A percentile compares a stretch with the other conserved stretches of the same genome.
These are phyloP conservation scores for Taphrina pruni DNA, from an alignment of 1,139 yeast genomes.

Conservation along the genomic window DNA sequence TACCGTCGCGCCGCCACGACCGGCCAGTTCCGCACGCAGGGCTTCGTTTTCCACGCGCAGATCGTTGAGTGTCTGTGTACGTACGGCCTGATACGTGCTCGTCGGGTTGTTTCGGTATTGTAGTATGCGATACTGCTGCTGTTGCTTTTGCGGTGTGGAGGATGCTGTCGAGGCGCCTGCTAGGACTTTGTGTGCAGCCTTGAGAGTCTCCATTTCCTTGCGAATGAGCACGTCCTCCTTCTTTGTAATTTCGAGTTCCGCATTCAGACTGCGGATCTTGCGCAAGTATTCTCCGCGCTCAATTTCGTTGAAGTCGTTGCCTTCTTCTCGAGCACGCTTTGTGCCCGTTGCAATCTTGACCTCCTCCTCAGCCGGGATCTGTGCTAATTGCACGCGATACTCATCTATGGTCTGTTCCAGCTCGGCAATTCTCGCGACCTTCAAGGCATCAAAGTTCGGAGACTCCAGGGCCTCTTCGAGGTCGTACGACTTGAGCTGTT, in stretches of 20 bases:
- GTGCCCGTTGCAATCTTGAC: conserved; percentile 50
- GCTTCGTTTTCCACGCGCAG: conserved; percentile 68
- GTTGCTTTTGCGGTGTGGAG: conserved; percentile 51
- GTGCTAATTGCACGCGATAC: conserved; percentile 62
- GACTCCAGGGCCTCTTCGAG: conserved; percentile 49
- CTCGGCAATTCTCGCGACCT: conserved; percentile 53
- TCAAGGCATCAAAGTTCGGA: conserved; percentile 47
- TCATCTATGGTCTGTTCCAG: conserved; percentile 63
- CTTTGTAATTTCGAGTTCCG: conserved; percentile 50
- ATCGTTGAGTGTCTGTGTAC: conserved; percentile 60
- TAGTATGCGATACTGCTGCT: conserved; percentile 59
- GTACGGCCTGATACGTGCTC: conserved; percentile 67
- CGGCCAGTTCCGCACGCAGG: conserved; percentile 52
- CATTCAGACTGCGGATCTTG: conserved; percentile 49
- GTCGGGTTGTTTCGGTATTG: conserved; percentile 74
- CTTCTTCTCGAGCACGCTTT: conserved; percentile 46
- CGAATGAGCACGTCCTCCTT: conserved; percentile 51
- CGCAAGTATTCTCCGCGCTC: conserved; percentile 50
- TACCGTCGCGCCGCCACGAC: conserved; percentile 50
- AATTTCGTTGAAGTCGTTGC: conserved; percentile 30
- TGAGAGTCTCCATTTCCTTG: conserved; percentile 54
- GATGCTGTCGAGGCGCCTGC: conserved; percentile 50
- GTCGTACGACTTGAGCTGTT: conserved; percentile 56
- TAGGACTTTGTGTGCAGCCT: conserved; percentile 55
- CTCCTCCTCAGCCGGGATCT: conserved; percentile 53